Base-by-base conservation (phyloP, 2,329 filamentous ascomycete genomes). In the Malbranchea zuffiana region DNA sequence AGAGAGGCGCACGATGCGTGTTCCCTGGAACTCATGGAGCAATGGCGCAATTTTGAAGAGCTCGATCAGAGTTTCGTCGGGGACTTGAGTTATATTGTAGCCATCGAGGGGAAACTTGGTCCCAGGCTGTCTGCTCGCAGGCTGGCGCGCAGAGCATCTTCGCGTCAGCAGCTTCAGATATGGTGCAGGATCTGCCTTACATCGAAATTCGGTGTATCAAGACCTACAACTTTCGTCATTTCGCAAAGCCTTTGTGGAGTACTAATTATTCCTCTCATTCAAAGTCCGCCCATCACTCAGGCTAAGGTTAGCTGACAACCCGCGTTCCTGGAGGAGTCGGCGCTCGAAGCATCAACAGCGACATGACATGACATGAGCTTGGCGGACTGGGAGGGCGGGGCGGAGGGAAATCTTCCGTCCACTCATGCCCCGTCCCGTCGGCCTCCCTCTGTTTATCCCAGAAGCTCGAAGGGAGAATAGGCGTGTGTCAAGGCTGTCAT, bases 1-100 rank as follows among this genome's bases (percentile, higher is more conserved):
- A n/a, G 44, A 46, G 15, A 48, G 19, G 27, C 34, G 44, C 26
- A 44, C 40, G 39, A 48, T 44, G 19, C 33, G 40, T 27, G 44
- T 46, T 20, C 40, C 40, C 39, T 39, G 24, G 8, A 39, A 44
- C 13, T 17, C 10, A 37, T 46, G 35, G 30, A 47, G 33, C 30
- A 28, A 21, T 16, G 44, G 40, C n/a, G 44, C 40, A 18, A 40
- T 45, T 12, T 46, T 35, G 28, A 44, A 42, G 23, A 46, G 37
- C 16, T 28, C 15, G 15, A 34, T 43, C 31, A 46, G 32, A 27
- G 33, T 37, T 37, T 48, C 42, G 35, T 48, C 28, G 7, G 38
- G 41, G 35, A 46, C 31, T 15, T 32, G 27, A 13, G 26, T 39
- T 26, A 42, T 39, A 36, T 44, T 40, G 17, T 30, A 32, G 23